Evolutionary conservation across 2,329 filamentous ascomycete species (phyloP).

Genomic region (Fusarium newnesense): DNA sequence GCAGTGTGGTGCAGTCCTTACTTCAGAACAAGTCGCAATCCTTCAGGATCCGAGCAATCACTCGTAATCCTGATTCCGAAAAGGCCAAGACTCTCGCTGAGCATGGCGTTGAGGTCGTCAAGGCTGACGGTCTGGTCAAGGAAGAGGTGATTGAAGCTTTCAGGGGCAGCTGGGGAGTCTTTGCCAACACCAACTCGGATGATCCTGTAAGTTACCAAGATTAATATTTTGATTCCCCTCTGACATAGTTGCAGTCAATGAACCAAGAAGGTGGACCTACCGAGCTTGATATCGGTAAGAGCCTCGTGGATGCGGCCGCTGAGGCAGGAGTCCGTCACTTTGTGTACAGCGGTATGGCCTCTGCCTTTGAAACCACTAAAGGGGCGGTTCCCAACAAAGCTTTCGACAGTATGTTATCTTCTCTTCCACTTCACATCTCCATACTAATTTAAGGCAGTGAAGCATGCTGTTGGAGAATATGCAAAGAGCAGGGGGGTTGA

Average conservation of each 20-base stretch:
- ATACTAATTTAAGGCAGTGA: slow-evolving; percentile 44
- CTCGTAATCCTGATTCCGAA: slow-evolving; percentile 43
- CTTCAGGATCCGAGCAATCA: slow-evolving; percentile 46
- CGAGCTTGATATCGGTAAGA: slow-evolving; percentile 51
- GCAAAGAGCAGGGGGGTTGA: slow-evolving; percentile 49
- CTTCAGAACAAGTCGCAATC: slow-evolving; percentile 43
- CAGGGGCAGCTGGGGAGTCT: slow-evolving; percentile 47
- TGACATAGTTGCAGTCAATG: slow-evolving; percentile 33
- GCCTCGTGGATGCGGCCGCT: slow-evolving; percentile 48
- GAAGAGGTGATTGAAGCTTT: slow-evolving; percentile 43
- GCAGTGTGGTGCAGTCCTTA: slow-evolving; percentile 46
- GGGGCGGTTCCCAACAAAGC: slow-evolving; percentile 46
- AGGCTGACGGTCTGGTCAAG: slow-evolving; percentile 44
- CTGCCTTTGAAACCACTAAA: slow-evolving; percentile 47
- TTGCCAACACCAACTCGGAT: slow-evolving; percentile 49
- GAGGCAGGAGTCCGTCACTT: slow-evolving; percentile 49
- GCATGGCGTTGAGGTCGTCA: slow-evolving; percentile 46
- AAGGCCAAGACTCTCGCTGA: slow-evolving; percentile 43
- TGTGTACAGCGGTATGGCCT: slow-evolving; percentile 50
- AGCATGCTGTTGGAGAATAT: slow-evolving; percentile 52
- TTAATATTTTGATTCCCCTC: neutral
- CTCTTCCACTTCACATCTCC: fast-evolving
- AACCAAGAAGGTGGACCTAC: slow-evolving; percentile 42
- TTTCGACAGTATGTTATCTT: slow-evolving; percentile 48
- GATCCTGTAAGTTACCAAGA: slow-evolving; percentile 39